Conservation (phyloP, 805 yeast species). For the Myxozyma melibiosi region DNA sequence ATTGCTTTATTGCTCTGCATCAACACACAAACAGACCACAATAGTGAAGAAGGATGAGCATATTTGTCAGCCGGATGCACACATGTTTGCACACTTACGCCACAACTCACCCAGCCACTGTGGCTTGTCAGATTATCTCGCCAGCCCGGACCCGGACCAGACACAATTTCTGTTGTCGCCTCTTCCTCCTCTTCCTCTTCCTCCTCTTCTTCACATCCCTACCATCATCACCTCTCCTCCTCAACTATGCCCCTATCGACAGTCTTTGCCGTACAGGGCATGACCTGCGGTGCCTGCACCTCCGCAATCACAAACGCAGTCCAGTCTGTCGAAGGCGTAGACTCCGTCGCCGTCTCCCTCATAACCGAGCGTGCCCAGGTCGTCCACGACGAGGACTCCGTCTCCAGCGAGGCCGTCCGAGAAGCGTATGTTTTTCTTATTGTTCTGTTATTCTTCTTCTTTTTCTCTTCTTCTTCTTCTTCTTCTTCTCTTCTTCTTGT, state of each 20-base stretch:
- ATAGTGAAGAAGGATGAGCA: too few relatives aligned
- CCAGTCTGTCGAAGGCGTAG: conserved; percentile 53
- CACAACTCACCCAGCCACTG: neutral
- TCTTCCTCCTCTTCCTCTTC: neutral
- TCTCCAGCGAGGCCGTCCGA: conserved; percentile 45
- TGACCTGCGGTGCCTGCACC: conserved; percentile 91
- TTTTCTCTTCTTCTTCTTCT: neutral
- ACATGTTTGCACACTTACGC: neutral
- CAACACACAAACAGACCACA: too few relatives aligned
- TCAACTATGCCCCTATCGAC: conserved; percentile 20
- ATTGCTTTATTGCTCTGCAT: too few relatives aligned
- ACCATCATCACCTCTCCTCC: neutral
- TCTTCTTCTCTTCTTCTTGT: too few relatives aligned
- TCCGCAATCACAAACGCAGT: conserved; percentile 64
- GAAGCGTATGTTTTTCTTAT: conserved; percentile 38
- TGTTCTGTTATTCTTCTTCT: neutral
- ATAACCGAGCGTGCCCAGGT: conserved; percentile 74
- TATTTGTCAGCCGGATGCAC: neutral
- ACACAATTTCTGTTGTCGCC: neutral
- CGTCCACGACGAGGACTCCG: conserved; percentile 46
- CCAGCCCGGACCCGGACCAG: neutral
- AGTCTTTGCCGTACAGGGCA: conserved; percentile 56
- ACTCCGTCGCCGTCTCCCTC: conserved; percentile 63
- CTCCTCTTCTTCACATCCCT: neutral
- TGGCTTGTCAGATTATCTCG: neutral